phyloP scores from a whole-genome alignment of 2,329 filamentous ascomycete genomes.

The Stemphylium lycopersici region DNA sequence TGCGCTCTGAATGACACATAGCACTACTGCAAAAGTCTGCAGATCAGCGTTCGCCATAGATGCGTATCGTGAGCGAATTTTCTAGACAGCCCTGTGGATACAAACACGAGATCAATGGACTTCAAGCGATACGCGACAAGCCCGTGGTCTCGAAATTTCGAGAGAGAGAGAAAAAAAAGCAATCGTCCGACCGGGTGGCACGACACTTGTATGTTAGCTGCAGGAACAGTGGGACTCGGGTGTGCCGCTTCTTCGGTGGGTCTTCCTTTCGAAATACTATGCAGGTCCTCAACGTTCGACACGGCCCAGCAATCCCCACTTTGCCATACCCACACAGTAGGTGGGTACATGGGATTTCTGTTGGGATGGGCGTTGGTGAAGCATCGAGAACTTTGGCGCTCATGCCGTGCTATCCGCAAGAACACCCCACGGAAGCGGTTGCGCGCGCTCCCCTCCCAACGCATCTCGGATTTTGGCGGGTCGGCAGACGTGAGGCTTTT shows the following conservation, averaged over 20 bases:
- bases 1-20: too few species aligned
- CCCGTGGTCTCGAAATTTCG: too few species aligned
- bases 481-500: neutral
- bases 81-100: too few species aligned
- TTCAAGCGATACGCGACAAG: too few species aligned
- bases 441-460: neutral
- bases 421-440: neutral
- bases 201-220: neutral
- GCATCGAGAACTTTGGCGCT: neutral
- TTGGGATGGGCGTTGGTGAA: neutral
- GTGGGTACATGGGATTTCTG: neutral
- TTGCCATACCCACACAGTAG: neutral
- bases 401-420: too few species aligned
- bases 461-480: neutral
- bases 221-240: slow-evolving; percentile 2
- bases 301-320: neutral
- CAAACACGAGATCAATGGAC: too few species aligned
- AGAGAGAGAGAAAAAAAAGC: too few species aligned
- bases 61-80: too few species aligned
- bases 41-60: too few species aligned
- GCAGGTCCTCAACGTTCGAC: neutral
- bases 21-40: too few species aligned
- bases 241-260: neutral
- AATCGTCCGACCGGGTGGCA: too few species aligned
- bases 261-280: neutral